Evolutionary conservation across 1,139 yeast species (phyloP), one percentile per base, ranked within the genome.

Genomic region (Nakaseomyces nivariensis): DNA sequence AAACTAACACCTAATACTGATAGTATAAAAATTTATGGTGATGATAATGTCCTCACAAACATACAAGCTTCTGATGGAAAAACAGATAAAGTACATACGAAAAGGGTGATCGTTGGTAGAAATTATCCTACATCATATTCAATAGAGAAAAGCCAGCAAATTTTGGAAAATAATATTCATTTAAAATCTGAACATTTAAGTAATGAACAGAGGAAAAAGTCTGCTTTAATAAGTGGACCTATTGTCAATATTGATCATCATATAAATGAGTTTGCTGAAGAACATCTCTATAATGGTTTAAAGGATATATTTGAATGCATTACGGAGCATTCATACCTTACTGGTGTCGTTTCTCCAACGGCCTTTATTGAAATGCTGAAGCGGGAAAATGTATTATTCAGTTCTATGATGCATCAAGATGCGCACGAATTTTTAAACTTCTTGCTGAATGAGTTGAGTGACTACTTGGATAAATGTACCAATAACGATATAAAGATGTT

Each of bases 371-470:
- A 81, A 46, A 82, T 84, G 48, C 72, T 90, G 47, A 89, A 88
- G 64, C 79, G 78, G 50, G 90, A 87, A 58, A 92, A 92, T 66
- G 87, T 81, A 58, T 72, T 92, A 58, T 92, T 92, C 66, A 74
- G 96, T 55, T 86, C 88, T 54, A 82, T 86, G 51, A 90, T 89
- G 96, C 98, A 92, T 67, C 98, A 92, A 63, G 98, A 92, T 72
- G 97, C 98, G 4, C 98, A 92, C 67, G 98, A 92, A 66, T 92
- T 92, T 67, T 76, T 89, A 63, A 90, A 90, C 66, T 90, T 87
- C 61, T 67, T 90, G 55, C 73, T 92, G 49, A 92, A 92, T 67
- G 86, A 84, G 56, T 79, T 87, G 37, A 81, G 89, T 50, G 98
- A 92, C 58, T 74, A 77, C 36, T 68, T 85, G 25, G 63, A 64